Percentiles rank a stretch among this genome's conserved stretches.
phyloP scores from a whole-genome alignment of 2,329 filamentous ascomycete genomes.

The Diaporthe australafricana region DNA sequence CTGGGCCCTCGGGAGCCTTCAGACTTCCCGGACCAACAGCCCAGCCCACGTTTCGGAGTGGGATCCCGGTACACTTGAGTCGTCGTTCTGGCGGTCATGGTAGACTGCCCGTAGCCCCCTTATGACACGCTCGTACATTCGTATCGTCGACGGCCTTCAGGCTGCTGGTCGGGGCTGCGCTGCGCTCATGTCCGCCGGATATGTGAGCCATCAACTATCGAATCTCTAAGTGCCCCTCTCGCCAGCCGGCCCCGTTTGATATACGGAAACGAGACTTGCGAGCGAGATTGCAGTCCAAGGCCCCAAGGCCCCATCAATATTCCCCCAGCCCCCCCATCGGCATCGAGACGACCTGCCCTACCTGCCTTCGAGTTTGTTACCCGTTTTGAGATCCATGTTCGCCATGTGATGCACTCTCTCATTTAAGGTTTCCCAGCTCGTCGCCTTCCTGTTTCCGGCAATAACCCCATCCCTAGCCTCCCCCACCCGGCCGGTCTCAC shows the following conservation, averaged over 20 bases:
- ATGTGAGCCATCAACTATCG: conserved; percentile 9
- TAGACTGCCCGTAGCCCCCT: neutral
- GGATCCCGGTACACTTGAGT: neutral
- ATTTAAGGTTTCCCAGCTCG: conserved; percentile 12
- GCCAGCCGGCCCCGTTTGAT: conserved; percentile 1
- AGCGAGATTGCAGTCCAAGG: conserved; percentile 24
- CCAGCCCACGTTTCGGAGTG: conserved; percentile 22
- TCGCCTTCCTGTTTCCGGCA: conserved; percentile 1
- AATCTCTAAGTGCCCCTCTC: neutral
- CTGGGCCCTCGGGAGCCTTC: neutral
- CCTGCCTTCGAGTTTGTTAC: conserved; percentile 10
- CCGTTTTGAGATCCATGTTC: conserved; percentile 26
- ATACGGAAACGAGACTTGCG: conserved; percentile 9
- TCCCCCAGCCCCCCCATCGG: neutral
- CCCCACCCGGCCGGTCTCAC: conserved; percentile 9
- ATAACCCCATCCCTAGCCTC: conserved; percentile 10
- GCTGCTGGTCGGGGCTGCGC: neutral
- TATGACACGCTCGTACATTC: neutral
- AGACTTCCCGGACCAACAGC: neutral
- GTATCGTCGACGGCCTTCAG: conserved; percentile 1
- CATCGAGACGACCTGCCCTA: neutral
- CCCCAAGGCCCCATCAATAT: neutral
- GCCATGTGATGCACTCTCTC: conserved; percentile 23
- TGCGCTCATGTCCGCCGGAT: conserved; percentile 6
- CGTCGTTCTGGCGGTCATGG: neutral